Base-by-base conservation (phyloP, 768 basidiomycete genomes). In the Trametes meyenii region DNA sequence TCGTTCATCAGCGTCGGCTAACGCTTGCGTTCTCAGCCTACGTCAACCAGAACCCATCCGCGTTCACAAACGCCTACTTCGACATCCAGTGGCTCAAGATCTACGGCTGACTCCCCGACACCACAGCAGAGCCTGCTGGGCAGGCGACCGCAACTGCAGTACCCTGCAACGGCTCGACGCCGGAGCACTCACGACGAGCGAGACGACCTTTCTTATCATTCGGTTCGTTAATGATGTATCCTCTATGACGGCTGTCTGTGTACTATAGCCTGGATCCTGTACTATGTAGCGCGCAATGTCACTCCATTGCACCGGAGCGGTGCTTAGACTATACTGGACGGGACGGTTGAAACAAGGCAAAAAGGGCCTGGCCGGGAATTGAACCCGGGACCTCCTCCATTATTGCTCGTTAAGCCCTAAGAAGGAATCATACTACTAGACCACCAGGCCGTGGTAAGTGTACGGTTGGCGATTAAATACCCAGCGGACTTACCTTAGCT, bases 351-450 rank as follows among this genome's bases (percentile, higher is more conserved):
- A n/a, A 40, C 39, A 13, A 7, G 14, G 35, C 14, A 44, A 56
- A 44, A 61, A 55, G 81, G 86, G 85, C 87, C 85, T 86, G 80
- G 83, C 86, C 83, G 86, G 86, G 87, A 87, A 88, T 89, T 88
- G 87, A 89, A 89, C 88, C 86, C 86, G 83, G 86, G 86, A 88
- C 89, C 87, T 88, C 87, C 86, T 87, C 86, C 82, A 63, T 16
- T 5, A 17, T 17, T 3, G 5, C 24, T 24, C 7, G 10, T 13
- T 26, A 3, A 5, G 23, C 35, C 36, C 55, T 57, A 57, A 57
- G 55, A 57, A 57, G 55, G 55, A 57, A 57, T 57, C 55, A 57
- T 57, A 57, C 55, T 58, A 58, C 56, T 58, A 58, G 56, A 58
- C 56, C 56, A 58, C 56, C 56, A 58, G 56, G 56, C 56, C 56